Conservation (phyloP, 306 rosid species). For the cucumber (Cucumis sativus) region Cucumber_9930_V3 NC_026660.2:26359001-26359500, state of each 20-base stretch:
- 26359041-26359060: background rate
- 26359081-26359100: slow-evolving; percentile 53
- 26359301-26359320: slow-evolving; percentile 48
- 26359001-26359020: background rate
- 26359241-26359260: slow-evolving; percentile 37
- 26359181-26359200: slow-evolving; percentile 55
- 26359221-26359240: slow-evolving; percentile 55
- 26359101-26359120: slow-evolving; percentile 60
- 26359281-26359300: slow-evolving; percentile 62
- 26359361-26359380: slow-evolving; percentile 18
- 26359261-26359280: slow-evolving; percentile 48
- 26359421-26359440: background rate
- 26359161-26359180: slow-evolving; percentile 77
- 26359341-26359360: slow-evolving; percentile 50
- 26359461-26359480: background rate
- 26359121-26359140: slow-evolving; percentile 48
- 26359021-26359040: background rate
- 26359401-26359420: background rate
- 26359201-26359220: slow-evolving; percentile 55
- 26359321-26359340: slow-evolving; percentile 64
- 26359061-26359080: background rate
- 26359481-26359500: background rate
- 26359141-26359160: slow-evolving; percentile 49
- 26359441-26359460: background rate
- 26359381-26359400: slow-evolving; percentile 20